Base-by-base conservation (phyloP, 2,329 filamentous ascomycete species). In the Aspergillus tanneri region DNA sequence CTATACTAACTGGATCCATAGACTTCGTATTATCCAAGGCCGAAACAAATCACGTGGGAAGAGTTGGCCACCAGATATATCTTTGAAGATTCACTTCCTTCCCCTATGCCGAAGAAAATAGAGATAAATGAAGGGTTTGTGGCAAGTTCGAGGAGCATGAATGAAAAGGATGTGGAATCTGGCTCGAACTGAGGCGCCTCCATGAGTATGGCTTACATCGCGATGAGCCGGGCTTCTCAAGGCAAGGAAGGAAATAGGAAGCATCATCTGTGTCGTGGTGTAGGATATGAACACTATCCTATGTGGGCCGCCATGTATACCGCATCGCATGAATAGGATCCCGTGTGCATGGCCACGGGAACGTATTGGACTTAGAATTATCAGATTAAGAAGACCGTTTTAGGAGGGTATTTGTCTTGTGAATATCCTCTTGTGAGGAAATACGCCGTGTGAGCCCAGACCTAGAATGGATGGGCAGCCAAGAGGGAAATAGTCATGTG, bases 361-460 rank as follows among this genome's bases (percentile, higher is more conserved):
- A 22, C 11, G 37, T 40, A 40, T 40, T 40, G n/a, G 37, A 40
- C 37, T 40, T 40, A 14, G 37, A 40, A 40, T 5, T 40, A 21
- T n/a, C 19, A 40, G 37, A 40, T 25, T 40, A 40, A 40, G 37
- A 40, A 40, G 37, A 40, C 3, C 19, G 22, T 40, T 7, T 22
- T 40, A 22, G 14, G 19, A 40, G 19, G 25, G 19, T 23, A 25
- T 12, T n/a, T 22, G 22, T 40, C 37, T 40, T 40, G 23, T 40
- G 23, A 40, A 22, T 14, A 36, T 36, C 34, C 34, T 36, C 34
- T 36, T 36, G 34, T 36, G 34, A 36, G 34, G 19, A 40, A 40
- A 40, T 40, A 3, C 3, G 10, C 11, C 37, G 25, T 40, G 37
- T 40, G 21, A 40, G 37, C 3, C 3, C 10, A 5, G 37, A 40